Evolutionary conservation across 2,329 filamentous ascomycete genomes (phyloP).

Genomic region (Fusarium tuaranense): DNA sequence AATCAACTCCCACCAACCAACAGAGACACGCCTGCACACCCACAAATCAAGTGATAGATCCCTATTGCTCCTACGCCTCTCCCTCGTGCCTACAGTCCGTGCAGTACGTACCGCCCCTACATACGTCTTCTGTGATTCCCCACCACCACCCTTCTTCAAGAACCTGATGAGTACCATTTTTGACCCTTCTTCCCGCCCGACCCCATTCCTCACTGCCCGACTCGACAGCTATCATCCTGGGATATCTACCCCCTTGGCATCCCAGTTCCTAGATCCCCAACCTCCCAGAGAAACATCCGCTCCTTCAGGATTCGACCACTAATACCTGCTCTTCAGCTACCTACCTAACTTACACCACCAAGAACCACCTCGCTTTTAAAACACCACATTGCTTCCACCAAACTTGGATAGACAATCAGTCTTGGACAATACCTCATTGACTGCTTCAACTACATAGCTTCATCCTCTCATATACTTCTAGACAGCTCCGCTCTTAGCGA

Average conservation of each 20-base stretch:
- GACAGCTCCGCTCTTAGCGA: neutral
- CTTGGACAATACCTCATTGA: neutral
- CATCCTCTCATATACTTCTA: neutral
- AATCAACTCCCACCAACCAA: constrained; percentile 15
- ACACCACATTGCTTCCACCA: neutral
- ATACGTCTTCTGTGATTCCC: constrained; percentile 27
- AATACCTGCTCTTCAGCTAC: constrained; percentile 16
- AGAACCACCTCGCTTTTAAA: neutral
- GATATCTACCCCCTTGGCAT: constrained; percentile 16
- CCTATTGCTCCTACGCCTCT: constrained; percentile 19
- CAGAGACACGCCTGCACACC: constrained; percentile 25
- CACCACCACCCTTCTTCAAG: constrained; percentile 16
- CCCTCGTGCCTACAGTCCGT: constrained; percentile 25
- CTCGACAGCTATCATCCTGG: neutral
- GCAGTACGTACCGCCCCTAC: neutral
- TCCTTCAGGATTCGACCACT: constrained; percentile 6
- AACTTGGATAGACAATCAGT: neutral
- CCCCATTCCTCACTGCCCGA: constrained; percentile 7
- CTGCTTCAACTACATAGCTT: neutral
- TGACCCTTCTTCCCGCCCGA: constrained; percentile 27
- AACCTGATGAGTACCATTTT: constrained; percentile 20
- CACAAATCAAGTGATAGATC: constrained; percentile 32
- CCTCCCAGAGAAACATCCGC: neutral
- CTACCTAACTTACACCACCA: constrained; percentile 11
- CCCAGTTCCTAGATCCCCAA: constrained; percentile 6